Evolutionary conservation across 1,139 yeast genomes (phyloP), one percentile per base, ranked within the genome.

Genomic region (Taphrina pruni): DNA sequence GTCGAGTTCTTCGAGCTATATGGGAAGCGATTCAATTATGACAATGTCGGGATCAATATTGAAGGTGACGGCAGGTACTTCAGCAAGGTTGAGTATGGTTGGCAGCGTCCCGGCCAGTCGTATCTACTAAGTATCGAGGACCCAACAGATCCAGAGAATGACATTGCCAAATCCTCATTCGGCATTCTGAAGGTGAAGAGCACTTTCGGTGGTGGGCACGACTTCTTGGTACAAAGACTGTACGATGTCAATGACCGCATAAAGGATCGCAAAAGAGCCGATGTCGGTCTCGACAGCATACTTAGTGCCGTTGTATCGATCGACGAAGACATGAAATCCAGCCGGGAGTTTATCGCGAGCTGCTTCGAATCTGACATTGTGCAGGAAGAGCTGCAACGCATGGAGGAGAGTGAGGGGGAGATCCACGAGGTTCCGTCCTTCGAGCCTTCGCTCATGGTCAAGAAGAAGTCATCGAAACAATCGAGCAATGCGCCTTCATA

Each of bases 1-100:
- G 90, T 95, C 69, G 99, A 95, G 77, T 93, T 94, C 75, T 93
- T 95, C 77, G 98, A 94, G 77, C 82, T 93, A n/a, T 95, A 93
- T 75, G 99, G 99, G 20, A 85, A 90, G 72, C 88, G 91, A 75
- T 94, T 94, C 78, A 92, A 95, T 48, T 93, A 91, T 76, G 96
- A 91, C 76, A 83, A 85, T 71, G 88, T 91, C 71, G 89, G 89
- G 2, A 80, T 90, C 21, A 85, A 88, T 60, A 85, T 76, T 6
- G 80, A 85, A 51, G 81, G 80, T 1, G 74, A 75, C 20, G 84
- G 87, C 41, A 50, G 55, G 43, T 72, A 78, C 80, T 50, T 93
- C 90, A 76, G 77, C 89, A 71, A 80, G 82, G 67, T 91, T 90
- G 50, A 60, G 48, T 64, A 66, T 41, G 70, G 70, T 9, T 78